Base-by-base conservation (phyloP, 495 filamentous ascomycete genomes). In the Xylaria intraflava region DNA sequence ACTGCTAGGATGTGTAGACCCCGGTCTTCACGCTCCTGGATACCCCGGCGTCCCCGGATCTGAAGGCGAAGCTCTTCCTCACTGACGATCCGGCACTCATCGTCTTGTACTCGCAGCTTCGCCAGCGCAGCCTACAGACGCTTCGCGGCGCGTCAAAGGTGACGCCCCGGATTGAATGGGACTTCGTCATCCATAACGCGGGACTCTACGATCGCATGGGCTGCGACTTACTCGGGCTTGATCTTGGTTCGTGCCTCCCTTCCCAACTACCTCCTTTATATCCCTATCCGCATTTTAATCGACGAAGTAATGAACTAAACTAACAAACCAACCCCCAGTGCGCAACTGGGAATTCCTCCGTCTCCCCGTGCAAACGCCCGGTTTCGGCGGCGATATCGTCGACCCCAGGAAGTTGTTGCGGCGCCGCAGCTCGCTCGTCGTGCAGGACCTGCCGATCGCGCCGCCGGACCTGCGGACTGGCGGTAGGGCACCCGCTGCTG, bases 141-240 rank as follows among this genome's bases (percentile, higher is more conserved):
- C 78, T 95, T 11, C 83, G 86, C 41, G 90, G 90, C 0, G 88
- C 88, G 16, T 84, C 84, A 1, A 89, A 88, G 65, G 79, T 96
- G n/a, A 83, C 85, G 4, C 84, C 87, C 0, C 76, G 75, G 39
- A 84, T 81, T 1, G 93, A 97, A 69, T 96, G 88, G 85, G 83
- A 84, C 24, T 96, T 97, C 60, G 82, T 98, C 4, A 67, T 95
- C 23, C 88, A 94, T 59, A 96, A 87, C 45, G 92, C 92, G 9
- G 76, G 87, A 27, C 74, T 96, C 4, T 95, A 97, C 60, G 85
- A 89, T 65, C 83, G 94, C 0, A 97, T 97, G 94, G 93, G 93
- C 11, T 95, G 93, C 61, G 92, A 95, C 65, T 61, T 96, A n/a
- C 80, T 96, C 1, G 93, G 94, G 10, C 72, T 98, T 10, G 89